Evolutionary conservation across 1,284 basidiomycete species (phyloP), one percentile per base, ranked within the genome.

Genomic region (Rhodotorula sp.): DNA sequence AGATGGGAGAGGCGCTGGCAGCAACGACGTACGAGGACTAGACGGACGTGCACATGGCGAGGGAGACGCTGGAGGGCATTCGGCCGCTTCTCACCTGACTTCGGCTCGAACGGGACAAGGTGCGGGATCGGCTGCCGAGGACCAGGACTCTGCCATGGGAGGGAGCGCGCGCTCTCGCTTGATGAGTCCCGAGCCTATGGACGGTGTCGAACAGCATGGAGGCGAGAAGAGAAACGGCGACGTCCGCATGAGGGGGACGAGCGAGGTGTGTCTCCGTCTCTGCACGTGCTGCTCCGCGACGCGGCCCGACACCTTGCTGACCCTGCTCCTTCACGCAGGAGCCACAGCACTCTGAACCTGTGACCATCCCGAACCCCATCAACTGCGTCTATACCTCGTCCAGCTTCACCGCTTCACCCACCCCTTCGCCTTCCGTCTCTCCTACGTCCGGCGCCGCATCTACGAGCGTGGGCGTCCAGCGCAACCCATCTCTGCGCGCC

Each of bases 401-500:
- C 46, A 39, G 39, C 51, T 46, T 29, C 27, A 11, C 27, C 59
- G 49, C 59, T 11, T 20, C 17, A 8, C 34, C 48, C 34, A 32
- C 9, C 1, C 60, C 39, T 46, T 39, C n/a, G 10, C 56, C 53
- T 15, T 44, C 39, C 39, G 39, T 13, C 39, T 44, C 39, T 44
- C 39, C 39, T 8, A 8, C 39, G 39, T 44, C 39, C 39, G 39
- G 39, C 39, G 39, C 39, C 13, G 9, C 61, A 22, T 11, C 55
- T 34, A 11, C 19, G 30, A 8, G 47, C n/a, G 10, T 5, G 19
- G 34, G 27, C 15, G 54, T 62, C 1, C 36, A 66, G 29, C 55
- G 68, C 27, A 44, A 59, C 39, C 68, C 68, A 17, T 66, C 64
- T 13, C 15, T 63, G 22, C 65, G 62, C 48, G 64, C 68, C 4